Evolutionary conservation across 495 filamentous ascomycete species (phyloP), one percentile per base, ranked within the genome.

Genomic region (Neurospora discreta): DNA sequence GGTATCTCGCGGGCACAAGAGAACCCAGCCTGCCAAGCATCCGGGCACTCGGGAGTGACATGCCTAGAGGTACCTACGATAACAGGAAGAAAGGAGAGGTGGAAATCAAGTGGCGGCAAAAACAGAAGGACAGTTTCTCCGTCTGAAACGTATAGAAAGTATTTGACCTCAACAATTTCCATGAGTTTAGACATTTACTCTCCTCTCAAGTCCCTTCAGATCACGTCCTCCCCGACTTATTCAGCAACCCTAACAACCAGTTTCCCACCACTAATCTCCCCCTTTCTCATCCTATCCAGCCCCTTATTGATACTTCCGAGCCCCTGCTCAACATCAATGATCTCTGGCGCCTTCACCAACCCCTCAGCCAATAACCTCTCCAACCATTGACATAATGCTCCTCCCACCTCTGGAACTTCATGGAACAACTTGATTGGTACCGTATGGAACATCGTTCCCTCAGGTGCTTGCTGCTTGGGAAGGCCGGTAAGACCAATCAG

Each of bases 351-450:
- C 39, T 77, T 75, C 26, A 92, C 73, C 23, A 83, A 73, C 0
- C 80, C 80, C 3, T 81, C 75, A 30, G 83, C 80, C 58, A 91
- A 73, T 65, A 92, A 76, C 41, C 80, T 77, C 76, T 91, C 89
- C 72, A 90, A 76, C 90, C 89, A 92, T 20, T 74, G 73, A 5
- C 88, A 85, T 75, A 90, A 75, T 8, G 77, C 78, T 68, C 87
- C 85, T 1, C 90, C 90, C 0, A 91, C 82, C 3, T 80, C 78
- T 0, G 86, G 83, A 4, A 87, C 84, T 69, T 86, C 83, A 74
- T 92, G 90, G 74, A 91, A 92, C 33, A 90, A 72, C 77, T 91
- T 92, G 69, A 92, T 90, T 0, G 90, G 90, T 26, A 91, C 87
- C 5, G 83, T 88, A 71, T 92, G 89, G 36, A 77, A 79, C 68